phyloP scores from a whole-genome alignment of 2,329 filamentous ascomycete species.

The Falciphora oryzae region DNA sequence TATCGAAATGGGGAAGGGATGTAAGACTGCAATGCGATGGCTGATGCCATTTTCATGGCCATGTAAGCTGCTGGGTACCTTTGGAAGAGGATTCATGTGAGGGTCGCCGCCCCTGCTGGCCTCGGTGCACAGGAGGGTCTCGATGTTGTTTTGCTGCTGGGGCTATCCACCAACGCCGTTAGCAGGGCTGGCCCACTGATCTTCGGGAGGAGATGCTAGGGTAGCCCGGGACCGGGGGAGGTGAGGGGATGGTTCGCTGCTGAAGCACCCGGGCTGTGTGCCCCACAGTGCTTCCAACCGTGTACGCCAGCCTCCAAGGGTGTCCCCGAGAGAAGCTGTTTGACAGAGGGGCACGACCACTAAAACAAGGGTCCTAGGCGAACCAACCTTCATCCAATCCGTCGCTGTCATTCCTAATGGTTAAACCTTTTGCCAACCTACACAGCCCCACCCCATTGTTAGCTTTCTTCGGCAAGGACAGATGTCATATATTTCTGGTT shows the following conservation, averaged over 20 bases:
- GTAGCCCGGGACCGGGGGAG: not conserved
- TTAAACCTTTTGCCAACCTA: not conserved
- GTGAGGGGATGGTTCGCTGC: not conserved
- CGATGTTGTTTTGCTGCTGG: conserved; percentile 6
- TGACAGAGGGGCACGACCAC: not conserved
- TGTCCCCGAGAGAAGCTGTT: not conserved
- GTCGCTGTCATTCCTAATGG: not conserved
- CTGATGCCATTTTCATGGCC: not conserved
- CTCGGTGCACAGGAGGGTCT: conserved; percentile 6
- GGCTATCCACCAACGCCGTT: not conserved
- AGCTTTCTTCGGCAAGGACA: not conserved
- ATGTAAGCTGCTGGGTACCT: conserved; percentile 3
- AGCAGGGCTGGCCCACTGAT: not conserved
- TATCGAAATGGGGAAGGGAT: not conserved
- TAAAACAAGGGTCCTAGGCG: not conserved
- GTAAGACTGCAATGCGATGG: not conserved
- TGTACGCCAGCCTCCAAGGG: not conserved
- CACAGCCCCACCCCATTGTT: not conserved
- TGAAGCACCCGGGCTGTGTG: not conserved
- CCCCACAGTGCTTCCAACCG: not conserved
- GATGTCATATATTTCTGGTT: not conserved
- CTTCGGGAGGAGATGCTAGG: not conserved
- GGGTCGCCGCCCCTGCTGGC: conserved; percentile 5
- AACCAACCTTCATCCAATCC: conserved; percentile 8
- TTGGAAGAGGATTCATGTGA: conserved; percentile 8